Percentiles rank a stretch among this genome's conserved stretches.
phyloP scores from a whole-genome alignment of 106 monocot genomes.

The Phalaenopsis aphrodite region DNA sequence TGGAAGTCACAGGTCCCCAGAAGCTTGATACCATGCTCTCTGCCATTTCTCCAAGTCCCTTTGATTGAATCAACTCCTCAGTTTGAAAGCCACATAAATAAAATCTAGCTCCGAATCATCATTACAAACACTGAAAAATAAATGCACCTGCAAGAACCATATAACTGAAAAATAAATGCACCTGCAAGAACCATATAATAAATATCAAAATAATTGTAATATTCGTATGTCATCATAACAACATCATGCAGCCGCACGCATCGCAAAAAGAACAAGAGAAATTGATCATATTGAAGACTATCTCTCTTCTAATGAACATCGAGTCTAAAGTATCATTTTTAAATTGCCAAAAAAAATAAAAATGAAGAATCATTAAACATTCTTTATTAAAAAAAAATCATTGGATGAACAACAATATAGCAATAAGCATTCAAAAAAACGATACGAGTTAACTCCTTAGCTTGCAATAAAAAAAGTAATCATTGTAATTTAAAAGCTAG shows the following conservation, averaged over 20 bases:
- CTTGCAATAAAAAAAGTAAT: not conserved
- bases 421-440: no score
- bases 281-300: not conserved
- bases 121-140: not conserved
- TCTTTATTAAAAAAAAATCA: not conserved
- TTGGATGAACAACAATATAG: not conserved
- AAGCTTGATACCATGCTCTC: constrained; percentile 42
- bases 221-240: constrained; percentile 3
- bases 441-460: not conserved
- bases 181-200: constrained; percentile 3
- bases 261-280: not conserved
- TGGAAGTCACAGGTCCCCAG: constrained; percentile 42
- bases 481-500: not conserved
- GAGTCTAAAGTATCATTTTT: not conserved
- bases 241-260: not conserved
- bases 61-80: not conserved
- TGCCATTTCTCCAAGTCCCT: constrained; percentile 18
- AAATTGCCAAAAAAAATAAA: not conserved
- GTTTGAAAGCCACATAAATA: not conserved
- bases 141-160: constrained; percentile 3
- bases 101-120: not conserved
- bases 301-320: not conserved
- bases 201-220: not conserved
- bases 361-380: not conserved
- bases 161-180: constrained; percentile 5